Base-by-base conservation (phyloP, 139 green algal genomes). In the Spirogloea muscicola region DNA sequence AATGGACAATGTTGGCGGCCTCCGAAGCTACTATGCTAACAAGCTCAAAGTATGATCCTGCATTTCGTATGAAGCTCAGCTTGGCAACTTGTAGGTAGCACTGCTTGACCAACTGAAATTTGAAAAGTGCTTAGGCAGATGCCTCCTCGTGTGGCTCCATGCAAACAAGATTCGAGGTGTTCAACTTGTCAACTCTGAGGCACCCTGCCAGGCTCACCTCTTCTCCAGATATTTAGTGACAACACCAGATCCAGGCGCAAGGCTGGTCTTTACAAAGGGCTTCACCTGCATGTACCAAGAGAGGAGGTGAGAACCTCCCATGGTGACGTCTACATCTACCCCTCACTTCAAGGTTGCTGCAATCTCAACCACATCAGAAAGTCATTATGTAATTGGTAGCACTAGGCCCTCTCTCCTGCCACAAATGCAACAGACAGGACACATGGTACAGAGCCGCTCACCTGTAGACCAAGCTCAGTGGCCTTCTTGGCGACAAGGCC, bases 401-500 rank as follows among this genome's bases (percentile, higher is more conserved):
- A n/a, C n/a, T n/a, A n/a, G n/a, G n/a, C n/a, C n/a, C n/a, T n/a
- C n/a, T n/a, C n/a, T n/a, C n/a, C n/a, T n/a, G n/a, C n/a, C n/a
- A n/a, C n/a, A n/a, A n/a, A 3, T n/a, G 3, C 6, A 25, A 58
- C 3, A 25, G 3, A 25, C 2, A 3, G 48, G 31, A 21, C 3
- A 58, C 27, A 3, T 25, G 3, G 3, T n/a, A 25, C 13, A 52
- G 43, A 52, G 43, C 43, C 10, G 13, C 42, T 5, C 68, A 71
- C 68, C 37, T 77, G n/a, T 25, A 82, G 57, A 25, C 74, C 74
- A 1, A 34, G 33, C 3, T 79, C 72, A 2, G 52, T n/a, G 3
- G 74, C 74, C 69, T 80, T 84, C 63, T 85, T 85, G 42, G 79
- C 79, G 4, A 85, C 76, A 6, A 85, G 79, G 1, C 29, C 79